Conservation (phyloP, 129 eudicot genomes). For the Cynara cardunculus region DNA sequence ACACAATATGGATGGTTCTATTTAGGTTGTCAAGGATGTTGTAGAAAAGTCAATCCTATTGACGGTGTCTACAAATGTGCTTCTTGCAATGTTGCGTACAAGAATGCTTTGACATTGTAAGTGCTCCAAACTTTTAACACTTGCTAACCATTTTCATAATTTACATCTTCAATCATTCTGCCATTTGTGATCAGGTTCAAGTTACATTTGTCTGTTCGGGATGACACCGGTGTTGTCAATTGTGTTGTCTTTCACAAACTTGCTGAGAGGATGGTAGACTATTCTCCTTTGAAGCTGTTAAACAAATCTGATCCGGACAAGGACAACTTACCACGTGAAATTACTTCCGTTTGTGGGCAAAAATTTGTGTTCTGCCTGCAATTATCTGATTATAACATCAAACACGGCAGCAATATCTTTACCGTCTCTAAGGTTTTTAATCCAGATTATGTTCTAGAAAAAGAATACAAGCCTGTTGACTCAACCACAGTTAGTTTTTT, state of each 20-base stretch:
- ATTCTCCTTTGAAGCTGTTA: neutral
- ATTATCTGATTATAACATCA: too few species aligned
- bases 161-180: neutral
- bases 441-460: too few species aligned
- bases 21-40: neutral
- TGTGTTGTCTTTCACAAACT: neutral
- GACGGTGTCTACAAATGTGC: neutral
- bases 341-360: too few species aligned
- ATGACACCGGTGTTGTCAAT: neutral
- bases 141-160: neutral
- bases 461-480: too few species aligned
- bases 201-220: neutral
- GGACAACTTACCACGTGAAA: neutral
- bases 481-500: too few species aligned
- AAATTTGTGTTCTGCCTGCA: too few species aligned
- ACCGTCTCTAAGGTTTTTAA: too few species aligned
- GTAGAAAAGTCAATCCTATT: neutral
- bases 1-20: too few species aligned
- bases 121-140: neutral
- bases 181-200: neutral
- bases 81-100: neutral
- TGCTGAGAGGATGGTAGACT: neutral
- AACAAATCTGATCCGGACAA: neutral
- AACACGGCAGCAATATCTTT: too few species aligned
- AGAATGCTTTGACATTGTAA: neutral